These are phyloP conservation scores for Colletotrichum sp. DNA, from an alignment of 2,329 filamentous ascomycete species.

Conservation along the genomic window DNA sequence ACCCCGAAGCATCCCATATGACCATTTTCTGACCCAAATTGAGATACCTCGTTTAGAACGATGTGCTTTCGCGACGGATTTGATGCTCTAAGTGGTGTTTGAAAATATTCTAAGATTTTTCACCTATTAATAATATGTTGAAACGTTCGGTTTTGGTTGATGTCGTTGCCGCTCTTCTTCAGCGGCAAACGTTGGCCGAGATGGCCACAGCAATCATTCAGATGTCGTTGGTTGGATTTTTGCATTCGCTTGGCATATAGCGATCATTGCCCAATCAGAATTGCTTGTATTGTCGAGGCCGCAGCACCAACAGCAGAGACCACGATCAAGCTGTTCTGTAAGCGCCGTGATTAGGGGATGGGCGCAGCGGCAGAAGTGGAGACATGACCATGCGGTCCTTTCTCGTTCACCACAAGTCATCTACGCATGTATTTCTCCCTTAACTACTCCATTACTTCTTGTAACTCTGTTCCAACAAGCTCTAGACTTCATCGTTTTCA, in stretches of 20 bases:
- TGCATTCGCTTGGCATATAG: neutral
- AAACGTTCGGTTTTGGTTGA: no score
- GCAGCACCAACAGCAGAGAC: neutral
- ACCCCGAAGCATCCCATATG: neutral
- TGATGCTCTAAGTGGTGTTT: no score
- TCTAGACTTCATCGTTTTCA: accelerated
- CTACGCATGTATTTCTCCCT: neutral
- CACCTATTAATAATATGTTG: no score
- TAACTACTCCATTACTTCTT: neutral
- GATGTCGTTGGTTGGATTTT: neutral
- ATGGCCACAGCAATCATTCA: neutral
- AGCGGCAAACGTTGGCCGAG: no score
- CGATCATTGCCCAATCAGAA: neutral
- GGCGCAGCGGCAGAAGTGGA: neutral
- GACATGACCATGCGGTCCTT: neutral
- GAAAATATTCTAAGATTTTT: no score
- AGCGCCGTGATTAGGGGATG: neutral
- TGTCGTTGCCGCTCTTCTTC: no score
- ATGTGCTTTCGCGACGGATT: no score
- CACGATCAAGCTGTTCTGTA: accelerated
- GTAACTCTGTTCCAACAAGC: neutral
- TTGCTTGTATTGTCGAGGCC: accelerated
- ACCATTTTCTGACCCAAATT: accelerated
- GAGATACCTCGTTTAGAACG: no score
- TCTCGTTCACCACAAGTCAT: neutral